phyloP scores from a whole-genome alignment of 148 eudicot genomes.

The Dianthus caryophyllus region DNA sequence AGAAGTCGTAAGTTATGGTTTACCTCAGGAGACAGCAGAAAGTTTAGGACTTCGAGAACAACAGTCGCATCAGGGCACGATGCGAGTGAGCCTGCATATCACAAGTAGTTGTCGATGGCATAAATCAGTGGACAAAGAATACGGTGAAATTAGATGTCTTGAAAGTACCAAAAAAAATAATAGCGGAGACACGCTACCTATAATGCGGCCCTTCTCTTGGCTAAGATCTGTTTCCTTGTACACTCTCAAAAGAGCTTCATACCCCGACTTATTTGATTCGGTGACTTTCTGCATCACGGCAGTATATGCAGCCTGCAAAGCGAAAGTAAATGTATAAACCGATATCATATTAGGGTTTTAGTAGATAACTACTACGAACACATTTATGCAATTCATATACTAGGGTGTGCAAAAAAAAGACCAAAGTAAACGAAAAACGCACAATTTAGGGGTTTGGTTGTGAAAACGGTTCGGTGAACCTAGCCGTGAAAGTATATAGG shows the following conservation, averaged over 20 bases:
- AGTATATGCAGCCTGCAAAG: slow-evolving; percentile 81
- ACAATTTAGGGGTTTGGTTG: too few relatives aligned
- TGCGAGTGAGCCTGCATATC: slow-evolving; percentile 58
- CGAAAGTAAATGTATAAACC: not conserved
- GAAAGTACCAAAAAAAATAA: not conserved
- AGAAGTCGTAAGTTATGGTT: slow-evolving; percentile 1
- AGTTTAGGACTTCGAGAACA: slow-evolving; percentile 75
- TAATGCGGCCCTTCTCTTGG: slow-evolving; percentile 86
- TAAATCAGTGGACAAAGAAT: not conserved
- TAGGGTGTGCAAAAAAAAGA: too few relatives aligned
- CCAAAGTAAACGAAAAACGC: too few relatives aligned
- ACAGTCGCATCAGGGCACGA: slow-evolving; percentile 74
- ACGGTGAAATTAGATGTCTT: not conserved
- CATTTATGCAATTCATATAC: too few relatives aligned
- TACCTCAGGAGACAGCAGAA: slow-evolving; percentile 74
- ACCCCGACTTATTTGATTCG: slow-evolving; percentile 59
- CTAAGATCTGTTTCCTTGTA: slow-evolving; percentile 91
- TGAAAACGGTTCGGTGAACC: too few relatives aligned
- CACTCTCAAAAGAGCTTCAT: slow-evolving; percentile 64
- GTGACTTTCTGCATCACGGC: slow-evolving; percentile 75
- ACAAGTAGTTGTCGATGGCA: slow-evolving; percentile 9
- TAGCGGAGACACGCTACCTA: slow-evolving; percentile 35
- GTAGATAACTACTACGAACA: not conserved
- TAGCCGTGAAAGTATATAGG: too few relatives aligned
- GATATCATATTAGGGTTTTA: not conserved